Conservation (phyloP, 179 eudicot species). For the Actinidia polygama region DNA sequence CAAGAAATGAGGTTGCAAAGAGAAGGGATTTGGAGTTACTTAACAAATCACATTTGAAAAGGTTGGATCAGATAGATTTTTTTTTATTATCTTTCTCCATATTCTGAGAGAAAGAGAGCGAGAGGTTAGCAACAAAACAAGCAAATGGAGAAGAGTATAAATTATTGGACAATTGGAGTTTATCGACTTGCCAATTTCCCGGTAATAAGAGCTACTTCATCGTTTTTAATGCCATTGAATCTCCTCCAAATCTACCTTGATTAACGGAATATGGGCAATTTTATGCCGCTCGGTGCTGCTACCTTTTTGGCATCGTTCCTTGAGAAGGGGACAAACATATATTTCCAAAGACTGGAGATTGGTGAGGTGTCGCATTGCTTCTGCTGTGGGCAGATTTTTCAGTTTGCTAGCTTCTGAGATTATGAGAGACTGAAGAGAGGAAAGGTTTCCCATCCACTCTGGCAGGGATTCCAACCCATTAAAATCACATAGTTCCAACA, state of each 20-base stretch:
- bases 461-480: slow-evolving; percentile 17
- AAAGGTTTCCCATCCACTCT: slow-evolving; percentile 19
- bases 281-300: slow-evolving; percentile 7
- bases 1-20: no score
- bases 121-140: not conserved
- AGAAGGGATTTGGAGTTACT: no score
- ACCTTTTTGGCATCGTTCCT: not conserved
- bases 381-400: slow-evolving; percentile 9
- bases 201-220: no score
- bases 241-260: not conserved
- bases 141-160: not conserved
- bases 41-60: no score
- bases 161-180: not conserved
- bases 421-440: not conserved
- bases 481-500: not conserved
- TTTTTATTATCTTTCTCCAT: no score
- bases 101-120: not conserved
- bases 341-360: not conserved
- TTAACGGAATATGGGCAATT: slow-evolving; percentile 11
- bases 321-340: not conserved
- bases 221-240: not conserved
- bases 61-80: no score
- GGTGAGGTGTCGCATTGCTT: slow-evolving; percentile 1
- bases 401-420: not conserved
- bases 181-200: not conserved